A percentile compares a stretch with the other conserved stretches of the same genome.
Conservation (phyloP, 352 stramenopile species). For the Globisporangium takayamanum region DNA sequence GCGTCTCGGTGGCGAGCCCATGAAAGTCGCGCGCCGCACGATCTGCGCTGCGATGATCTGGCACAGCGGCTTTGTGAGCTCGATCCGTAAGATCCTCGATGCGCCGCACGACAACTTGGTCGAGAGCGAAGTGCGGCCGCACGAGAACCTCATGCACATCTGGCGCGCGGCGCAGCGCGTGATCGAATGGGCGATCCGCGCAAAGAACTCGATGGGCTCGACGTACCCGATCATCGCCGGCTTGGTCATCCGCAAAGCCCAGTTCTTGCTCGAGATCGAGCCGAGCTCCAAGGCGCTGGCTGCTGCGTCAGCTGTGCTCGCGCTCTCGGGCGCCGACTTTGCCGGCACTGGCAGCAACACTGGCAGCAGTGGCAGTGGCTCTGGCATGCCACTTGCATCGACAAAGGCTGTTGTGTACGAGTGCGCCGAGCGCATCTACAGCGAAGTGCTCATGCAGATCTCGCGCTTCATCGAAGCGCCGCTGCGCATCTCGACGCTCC, state of each 20-base stretch:
- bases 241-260: conserved; percentile 76
- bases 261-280: conserved; percentile 81
- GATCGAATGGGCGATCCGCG: conserved; percentile 85
- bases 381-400: conserved; percentile 21
- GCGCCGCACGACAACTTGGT: conserved; percentile 26
- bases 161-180: conserved; percentile 83
- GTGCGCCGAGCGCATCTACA: conserved; percentile 76
- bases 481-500: conserved; percentile 65
- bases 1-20: conserved; percentile 69
- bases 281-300: conserved; percentile 64
- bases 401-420: conserved; percentile 62
- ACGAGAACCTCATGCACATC: conserved; percentile 89
- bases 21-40: conserved; percentile 82
- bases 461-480: conserved; percentile 75
- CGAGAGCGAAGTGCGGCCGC: conserved; percentile 67
- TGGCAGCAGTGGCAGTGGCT: conserved; percentile 1
- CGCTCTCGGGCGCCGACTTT: conserved; percentile 35
- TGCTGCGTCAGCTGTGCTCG: conserved; percentile 57
- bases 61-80: conserved; percentile 72
- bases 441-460: conserved; percentile 78
- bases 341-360: conserved; percentile 6
- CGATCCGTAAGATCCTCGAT: conserved; percentile 51
- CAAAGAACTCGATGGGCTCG: conserved; percentile 85
- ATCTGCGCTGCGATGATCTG: conserved; percentile 87
- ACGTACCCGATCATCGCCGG: conserved; percentile 76